Evolutionary conservation across 23 red algal species (phyloP).

Genomic region (Gracilaria gracilis): DNA sequence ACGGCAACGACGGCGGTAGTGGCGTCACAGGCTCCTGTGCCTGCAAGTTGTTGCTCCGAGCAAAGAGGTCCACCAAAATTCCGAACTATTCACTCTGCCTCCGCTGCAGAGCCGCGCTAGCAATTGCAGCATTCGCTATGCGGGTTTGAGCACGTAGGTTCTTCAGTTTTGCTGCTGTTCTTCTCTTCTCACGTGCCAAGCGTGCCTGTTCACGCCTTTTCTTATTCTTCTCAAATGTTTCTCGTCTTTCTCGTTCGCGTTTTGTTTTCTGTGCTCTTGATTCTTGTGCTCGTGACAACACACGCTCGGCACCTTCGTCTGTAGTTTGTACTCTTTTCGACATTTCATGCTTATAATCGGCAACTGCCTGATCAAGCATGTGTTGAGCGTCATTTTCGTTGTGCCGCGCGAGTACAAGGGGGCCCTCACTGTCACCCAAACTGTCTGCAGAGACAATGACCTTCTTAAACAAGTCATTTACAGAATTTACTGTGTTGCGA

Average conservation of each 20-base stretch:
- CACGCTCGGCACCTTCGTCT: background rate
- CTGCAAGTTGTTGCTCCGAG: background rate
- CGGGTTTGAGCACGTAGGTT: too few relatives aligned
- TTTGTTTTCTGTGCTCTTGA: background rate
- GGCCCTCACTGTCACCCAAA: too few relatives aligned
- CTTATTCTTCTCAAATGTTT: background rate
- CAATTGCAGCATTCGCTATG: too few relatives aligned
- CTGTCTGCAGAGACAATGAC: too few relatives aligned
- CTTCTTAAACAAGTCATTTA: too few relatives aligned
- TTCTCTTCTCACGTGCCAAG: too few relatives aligned
- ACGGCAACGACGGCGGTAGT: too few relatives aligned
- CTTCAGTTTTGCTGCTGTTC: too few relatives aligned
- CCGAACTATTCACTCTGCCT: conserved; percentile 18
- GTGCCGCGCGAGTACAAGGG: too few relatives aligned
- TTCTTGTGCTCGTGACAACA: background rate
- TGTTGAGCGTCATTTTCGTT: too few relatives aligned
- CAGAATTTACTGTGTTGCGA: too few relatives aligned
- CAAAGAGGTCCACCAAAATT: conserved; percentile 15
- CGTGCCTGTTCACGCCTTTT: background rate
- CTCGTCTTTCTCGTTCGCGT: background rate
- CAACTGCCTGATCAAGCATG: background rate
- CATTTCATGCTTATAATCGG: background rate
- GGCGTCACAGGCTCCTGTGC: too few relatives aligned
- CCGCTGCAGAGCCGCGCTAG: background rate
- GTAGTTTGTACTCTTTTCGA: background rate